phyloP scores from a whole-genome alignment of 306 rosid genomes.

The Oxytropis ochrocephala region DNA sequence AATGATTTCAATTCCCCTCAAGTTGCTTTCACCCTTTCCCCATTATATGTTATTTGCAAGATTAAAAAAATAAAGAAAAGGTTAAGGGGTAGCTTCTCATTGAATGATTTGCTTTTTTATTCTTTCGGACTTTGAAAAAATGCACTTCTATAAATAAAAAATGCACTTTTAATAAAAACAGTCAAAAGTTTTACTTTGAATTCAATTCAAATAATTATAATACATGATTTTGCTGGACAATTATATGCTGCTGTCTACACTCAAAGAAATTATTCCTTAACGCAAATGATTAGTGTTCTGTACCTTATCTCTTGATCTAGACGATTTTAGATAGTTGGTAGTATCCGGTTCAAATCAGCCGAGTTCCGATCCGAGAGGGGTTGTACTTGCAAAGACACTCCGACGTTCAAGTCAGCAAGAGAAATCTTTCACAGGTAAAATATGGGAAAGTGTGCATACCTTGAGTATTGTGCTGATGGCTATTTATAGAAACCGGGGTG shows the following conservation, averaged over 20 bases:
- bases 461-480: too few species aligned
- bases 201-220: neutral
- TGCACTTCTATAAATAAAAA: neutral
- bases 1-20: conserved; percentile 24
- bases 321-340: too few species aligned
- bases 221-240: neutral
- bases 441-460: too few species aligned
- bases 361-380: too few species aligned
- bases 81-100: conserved; percentile 4
- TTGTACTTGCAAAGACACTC: too few species aligned
- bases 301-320: too few species aligned
- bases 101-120: conserved; percentile 1
- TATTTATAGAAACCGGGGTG: too few species aligned
- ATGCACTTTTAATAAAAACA: conserved; percentile 5
- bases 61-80: neutral
- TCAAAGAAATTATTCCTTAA: too few species aligned
- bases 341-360: too few species aligned
- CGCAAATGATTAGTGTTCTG: too few species aligned
- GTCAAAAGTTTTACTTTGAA: neutral
- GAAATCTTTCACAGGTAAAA: too few species aligned
- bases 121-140: conserved; percentile 10
- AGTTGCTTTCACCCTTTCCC: conserved; percentile 9
- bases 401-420: too few species aligned
- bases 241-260: neutral
- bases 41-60: neutral